A percentile compares a stretch with the other conserved stretches of the same genome.
These are phyloP conservation scores for Colletotrichum tabaci DNA, from an alignment of 2,329 filamentous ascomycete species.

Conservation along the genomic window DNA sequence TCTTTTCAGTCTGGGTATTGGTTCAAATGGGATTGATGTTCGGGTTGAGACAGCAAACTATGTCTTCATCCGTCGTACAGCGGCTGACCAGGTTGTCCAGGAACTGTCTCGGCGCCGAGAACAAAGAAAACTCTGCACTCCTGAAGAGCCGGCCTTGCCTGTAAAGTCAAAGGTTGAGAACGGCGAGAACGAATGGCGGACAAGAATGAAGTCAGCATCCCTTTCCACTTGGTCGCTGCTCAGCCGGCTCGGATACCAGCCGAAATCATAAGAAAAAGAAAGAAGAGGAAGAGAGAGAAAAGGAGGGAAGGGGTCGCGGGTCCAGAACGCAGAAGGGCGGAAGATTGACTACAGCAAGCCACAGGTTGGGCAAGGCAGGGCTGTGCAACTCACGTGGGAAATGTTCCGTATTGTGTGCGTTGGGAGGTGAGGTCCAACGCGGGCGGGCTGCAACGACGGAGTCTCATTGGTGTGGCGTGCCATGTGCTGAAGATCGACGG, in stretches of 20 bases:
- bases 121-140: background rate
- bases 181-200: background rate
- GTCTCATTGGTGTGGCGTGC: constrained; percentile 9
- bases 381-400: constrained; percentile 24
- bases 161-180: background rate
- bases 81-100: background rate
- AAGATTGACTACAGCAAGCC: background rate
- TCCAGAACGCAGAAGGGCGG: background rate
- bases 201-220: background rate
- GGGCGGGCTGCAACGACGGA: background rate
- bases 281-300: no score
- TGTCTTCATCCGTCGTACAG: constrained; percentile 24
- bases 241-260: background rate
- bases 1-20: constrained; percentile 10
- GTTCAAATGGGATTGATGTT: background rate
- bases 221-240: background rate
- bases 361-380: background rate
- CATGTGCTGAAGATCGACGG: constrained; percentile 16
- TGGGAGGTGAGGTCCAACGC: background rate
- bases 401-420: background rate
- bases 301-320: no score
- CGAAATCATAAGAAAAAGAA: background rate
- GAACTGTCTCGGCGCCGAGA: background rate
- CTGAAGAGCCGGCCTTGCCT: background rate
- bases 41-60: constrained; percentile 7